These are phyloP conservation scores for Metschnikowia proteae DNA, from an alignment of 805 yeast species.

Conservation along the genomic window DNA sequence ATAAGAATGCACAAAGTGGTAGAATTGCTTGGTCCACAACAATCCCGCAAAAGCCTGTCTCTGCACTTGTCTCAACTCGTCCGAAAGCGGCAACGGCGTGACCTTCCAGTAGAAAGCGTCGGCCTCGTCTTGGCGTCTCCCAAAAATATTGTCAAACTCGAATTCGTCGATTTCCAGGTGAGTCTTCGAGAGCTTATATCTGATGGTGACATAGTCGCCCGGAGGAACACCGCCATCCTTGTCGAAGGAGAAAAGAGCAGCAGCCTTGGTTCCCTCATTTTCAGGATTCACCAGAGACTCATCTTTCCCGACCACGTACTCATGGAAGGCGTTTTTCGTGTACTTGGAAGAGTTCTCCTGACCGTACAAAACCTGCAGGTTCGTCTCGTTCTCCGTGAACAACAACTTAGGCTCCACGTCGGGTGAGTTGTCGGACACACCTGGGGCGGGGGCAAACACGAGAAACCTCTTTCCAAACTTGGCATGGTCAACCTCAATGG, in stretches of 20 bases:
- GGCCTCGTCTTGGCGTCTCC: slow-evolving; percentile 77
- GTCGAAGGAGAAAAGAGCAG: slow-evolving; percentile 80
- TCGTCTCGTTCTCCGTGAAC: slow-evolving; percentile 90
- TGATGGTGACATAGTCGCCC: slow-evolving; percentile 80
- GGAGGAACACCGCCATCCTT: slow-evolving; percentile 76
- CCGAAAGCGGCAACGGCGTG: slow-evolving; percentile 78
- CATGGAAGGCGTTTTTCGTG: slow-evolving; percentile 91
- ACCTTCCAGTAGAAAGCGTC: slow-evolving; percentile 90
- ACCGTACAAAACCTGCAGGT: slow-evolving; percentile 61
- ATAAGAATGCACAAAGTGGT: slow-evolving; percentile 77
- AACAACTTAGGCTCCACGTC: slow-evolving; percentile 75
- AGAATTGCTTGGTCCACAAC: slow-evolving; percentile 90
- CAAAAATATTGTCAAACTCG: slow-evolving; percentile 64
- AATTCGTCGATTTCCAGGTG: slow-evolving; percentile 60
- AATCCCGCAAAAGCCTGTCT: slow-evolving; percentile 93
- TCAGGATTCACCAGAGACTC: slow-evolving; percentile 67
- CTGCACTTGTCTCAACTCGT: slow-evolving; percentile 75
- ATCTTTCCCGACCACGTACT: slow-evolving; percentile 60
- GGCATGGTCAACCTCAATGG: slow-evolving; percentile 60
- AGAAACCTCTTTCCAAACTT: slow-evolving; percentile 62
- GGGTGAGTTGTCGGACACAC: slow-evolving; percentile 48
- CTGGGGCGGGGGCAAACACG: slow-evolving; percentile 83
- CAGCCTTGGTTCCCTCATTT: slow-evolving; percentile 71
- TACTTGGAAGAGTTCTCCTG: slow-evolving; percentile 56
- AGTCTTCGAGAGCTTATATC: slow-evolving; percentile 61